Base-by-base conservation (phyloP, 1,284 basidiomycete species). In the Cryptococcus sp. region DNA sequence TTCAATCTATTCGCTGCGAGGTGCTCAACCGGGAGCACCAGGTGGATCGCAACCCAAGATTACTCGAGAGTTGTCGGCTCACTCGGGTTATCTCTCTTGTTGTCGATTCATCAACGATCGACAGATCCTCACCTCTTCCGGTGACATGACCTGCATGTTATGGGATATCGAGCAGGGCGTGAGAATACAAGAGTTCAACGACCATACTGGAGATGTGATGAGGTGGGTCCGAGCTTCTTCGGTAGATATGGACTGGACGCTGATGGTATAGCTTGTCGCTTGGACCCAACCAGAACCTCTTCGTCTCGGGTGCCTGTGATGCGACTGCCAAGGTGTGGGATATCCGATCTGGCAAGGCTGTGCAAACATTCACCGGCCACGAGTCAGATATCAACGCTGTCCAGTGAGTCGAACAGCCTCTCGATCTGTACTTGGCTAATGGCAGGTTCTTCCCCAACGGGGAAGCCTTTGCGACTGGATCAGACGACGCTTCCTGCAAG, bases 351-450 rank as follows among this genome's bases (percentile, higher is more conserved):
- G 92, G 92, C 56, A 90, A 92, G 65, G 91, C 93, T 16, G 94
- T 93, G 10, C 95, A 98, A 77, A 97, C 94, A 3, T 98, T 99
- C 71, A 91, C 90, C 48, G 95, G 94, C 35, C 95, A 98, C 69
- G 94, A 97, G 74, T 93, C 90, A 48, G 95, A 99, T 71, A 97
- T 99, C 76, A 99, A 99, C 73, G 91, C 94, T 50, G 94, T 98
- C 37, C 86, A 88, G 89, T 94, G 68, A 68, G 88, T n/a, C n/a
- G n/a, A n/a, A n/a, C n/a, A n/a, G n/a, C n/a, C n/a, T n/a, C n/a
- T n/a, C n/a, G 3, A 31, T 26, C 5, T 4, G 41, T 21, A 7
- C 12, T 43, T 26, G 6, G n/a, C 45, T 37, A 42, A 48, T 45
- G 31, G 36, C 18, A 95, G 92, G 68, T 97, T 97, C 78, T 97